Evolutionary conservation across 805 yeast species (phyloP).

Genomic region (Naumovozyma dairenensis): DNA sequence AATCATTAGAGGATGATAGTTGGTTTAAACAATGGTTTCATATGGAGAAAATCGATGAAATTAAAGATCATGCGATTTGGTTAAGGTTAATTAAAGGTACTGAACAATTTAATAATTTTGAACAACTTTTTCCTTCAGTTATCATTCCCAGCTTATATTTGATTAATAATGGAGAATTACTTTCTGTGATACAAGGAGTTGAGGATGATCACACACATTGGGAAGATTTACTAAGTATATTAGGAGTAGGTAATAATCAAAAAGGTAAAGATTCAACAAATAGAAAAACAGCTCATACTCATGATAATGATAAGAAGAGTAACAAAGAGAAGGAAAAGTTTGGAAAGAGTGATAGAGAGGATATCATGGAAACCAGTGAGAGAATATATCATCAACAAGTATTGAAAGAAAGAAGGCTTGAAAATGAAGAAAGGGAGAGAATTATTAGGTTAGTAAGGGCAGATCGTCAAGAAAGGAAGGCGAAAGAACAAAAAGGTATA

Average conservation of each 20-base stretch:
- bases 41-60: slow-evolving; percentile 8
- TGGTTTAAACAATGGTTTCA: slow-evolving; percentile 24
- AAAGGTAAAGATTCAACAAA: too few relatives aligned
- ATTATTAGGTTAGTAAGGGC: slow-evolving; percentile 37
- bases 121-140: slow-evolving; percentile 45
- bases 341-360: slow-evolving; percentile 11
- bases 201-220: slow-evolving; percentile 9
- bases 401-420: slow-evolving; percentile 22
- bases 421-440: slow-evolving; percentile 44
- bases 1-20: slow-evolving; percentile 18
- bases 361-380: slow-evolving; percentile 20
- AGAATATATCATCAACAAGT: slow-evolving; percentile 27
- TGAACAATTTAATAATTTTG: slow-evolving; percentile 38
- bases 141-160: slow-evolving; percentile 48
- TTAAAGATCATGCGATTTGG: slow-evolving; percentile 27
- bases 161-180: slow-evolving; percentile 38
- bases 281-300: too few relatives aligned
- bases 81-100: slow-evolving; percentile 35
- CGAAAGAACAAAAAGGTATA: slow-evolving; percentile 1
- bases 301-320: too few relatives aligned
- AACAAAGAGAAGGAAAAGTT: too few relatives aligned
- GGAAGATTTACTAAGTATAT: slow-evolving; percentile 3
- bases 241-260: too few relatives aligned
- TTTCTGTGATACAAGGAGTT: slow-evolving; percentile 34
- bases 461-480: slow-evolving; percentile 14